These are phyloP conservation scores for Blepharisma japonicum DNA, from an alignment of 73 alveolate genomes.

Conservation along the genomic window DNA sequence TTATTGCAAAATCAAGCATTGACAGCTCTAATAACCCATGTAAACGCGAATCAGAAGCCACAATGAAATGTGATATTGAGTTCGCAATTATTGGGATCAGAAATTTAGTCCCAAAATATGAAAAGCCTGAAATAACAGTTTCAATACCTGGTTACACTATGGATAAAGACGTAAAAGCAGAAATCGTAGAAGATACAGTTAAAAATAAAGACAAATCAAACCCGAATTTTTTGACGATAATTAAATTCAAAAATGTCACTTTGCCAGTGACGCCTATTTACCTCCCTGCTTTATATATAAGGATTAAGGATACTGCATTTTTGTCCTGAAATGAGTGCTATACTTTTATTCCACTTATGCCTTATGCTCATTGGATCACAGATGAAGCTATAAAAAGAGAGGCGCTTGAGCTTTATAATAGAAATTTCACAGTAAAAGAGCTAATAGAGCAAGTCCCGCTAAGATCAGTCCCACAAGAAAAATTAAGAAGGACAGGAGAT, in stretches of 20 bases:
- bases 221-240: conserved; percentile 38
- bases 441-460: not conserved
- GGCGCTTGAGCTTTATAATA: conserved; percentile 22
- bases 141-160: conserved; percentile 36
- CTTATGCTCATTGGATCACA: conserved; percentile 42
- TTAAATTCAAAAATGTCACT: conserved; percentile 33
- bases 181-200: not conserved
- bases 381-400: conserved; percentile 31
- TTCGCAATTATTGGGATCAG: conserved; percentile 53
- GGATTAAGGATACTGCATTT: conserved; percentile 51
- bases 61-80: conserved; percentile 33
- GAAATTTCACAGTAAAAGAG: not conserved
- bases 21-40: not conserved
- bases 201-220: conserved; percentile 30
- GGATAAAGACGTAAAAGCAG: not conserved
- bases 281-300: conserved; percentile 50
- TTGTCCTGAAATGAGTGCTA: conserved; percentile 50
- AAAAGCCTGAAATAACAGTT: conserved; percentile 40
- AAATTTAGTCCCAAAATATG: conserved; percentile 40
- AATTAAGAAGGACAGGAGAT: not conserved
- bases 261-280: conserved; percentile 45
- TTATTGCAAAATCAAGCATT: conserved; percentile 33
- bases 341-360: conserved; percentile 39
- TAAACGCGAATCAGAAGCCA: conserved; percentile 22
- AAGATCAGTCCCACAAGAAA: not conserved